phyloP scores from a whole-genome alignment of 768 basidiomycete species.

The Calocera cornea region DNA sequence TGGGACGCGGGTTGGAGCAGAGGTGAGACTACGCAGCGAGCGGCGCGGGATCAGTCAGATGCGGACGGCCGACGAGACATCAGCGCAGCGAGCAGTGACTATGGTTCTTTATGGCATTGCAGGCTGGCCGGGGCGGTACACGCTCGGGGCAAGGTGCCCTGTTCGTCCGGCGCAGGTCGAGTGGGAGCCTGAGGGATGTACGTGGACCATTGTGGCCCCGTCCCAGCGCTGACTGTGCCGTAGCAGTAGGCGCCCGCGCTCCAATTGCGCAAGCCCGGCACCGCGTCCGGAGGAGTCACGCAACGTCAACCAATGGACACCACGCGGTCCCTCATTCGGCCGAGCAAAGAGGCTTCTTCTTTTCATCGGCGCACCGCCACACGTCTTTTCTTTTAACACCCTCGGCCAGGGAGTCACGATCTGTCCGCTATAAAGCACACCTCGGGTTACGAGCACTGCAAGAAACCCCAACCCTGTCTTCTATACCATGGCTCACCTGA shows the following conservation, averaged over 20 bases:
- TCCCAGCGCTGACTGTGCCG: background rate
- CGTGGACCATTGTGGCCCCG: no score
- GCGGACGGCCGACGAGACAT: background rate
- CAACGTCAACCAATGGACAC: background rate
- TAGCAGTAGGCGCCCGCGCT: background rate
- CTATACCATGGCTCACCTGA: no score
- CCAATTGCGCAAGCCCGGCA: background rate
- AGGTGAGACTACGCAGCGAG: background rate
- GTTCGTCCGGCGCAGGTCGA: background rate
- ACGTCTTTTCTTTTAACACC: no score
- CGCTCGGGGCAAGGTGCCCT: no score
- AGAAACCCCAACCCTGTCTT: no score
- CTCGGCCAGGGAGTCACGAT: no score
- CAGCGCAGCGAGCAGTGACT: background rate
- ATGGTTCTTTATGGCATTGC: background rate
- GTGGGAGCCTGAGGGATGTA: no score
- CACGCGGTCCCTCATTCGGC: background rate
- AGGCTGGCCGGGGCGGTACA: background rate
- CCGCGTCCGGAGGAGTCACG: background rate
- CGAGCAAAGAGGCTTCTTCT: background rate
- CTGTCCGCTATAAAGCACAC: no score
- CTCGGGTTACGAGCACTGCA: no score
- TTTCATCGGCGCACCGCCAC: no score
- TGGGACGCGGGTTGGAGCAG: background rate
- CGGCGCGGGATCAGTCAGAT: background rate